phyloP scores from a whole-genome alignment of 139 green algal species.

The Volvox africanus region DNA sequence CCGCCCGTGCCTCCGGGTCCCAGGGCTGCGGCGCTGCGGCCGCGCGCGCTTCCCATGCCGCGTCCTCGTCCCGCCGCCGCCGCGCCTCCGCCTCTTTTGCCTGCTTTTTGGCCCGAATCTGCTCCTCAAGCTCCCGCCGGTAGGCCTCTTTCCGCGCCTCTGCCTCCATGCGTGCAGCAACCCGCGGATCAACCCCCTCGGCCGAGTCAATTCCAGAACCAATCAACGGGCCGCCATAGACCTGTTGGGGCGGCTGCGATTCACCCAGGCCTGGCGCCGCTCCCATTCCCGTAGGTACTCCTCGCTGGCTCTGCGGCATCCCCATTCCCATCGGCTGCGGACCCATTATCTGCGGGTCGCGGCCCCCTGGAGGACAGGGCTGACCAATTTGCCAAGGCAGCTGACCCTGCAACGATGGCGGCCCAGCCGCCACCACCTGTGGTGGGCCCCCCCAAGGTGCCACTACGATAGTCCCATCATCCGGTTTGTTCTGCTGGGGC shows the following conservation, averaged over 20 bases:
- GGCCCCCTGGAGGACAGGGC: not conserved
- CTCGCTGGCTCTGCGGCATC: not conserved
- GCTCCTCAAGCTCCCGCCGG: slow-evolving; percentile 55
- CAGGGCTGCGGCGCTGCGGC: slow-evolving; percentile 23
- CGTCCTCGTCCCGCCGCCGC: slow-evolving; percentile 32
- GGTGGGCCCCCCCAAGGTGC: not conserved
- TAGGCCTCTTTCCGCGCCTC: slow-evolving; percentile 49
- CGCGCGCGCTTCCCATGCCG: slow-evolving; percentile 8
- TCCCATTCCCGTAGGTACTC: not conserved
- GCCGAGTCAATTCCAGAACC: not conserved
- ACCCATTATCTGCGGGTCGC: not conserved
- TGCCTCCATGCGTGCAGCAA: slow-evolving; percentile 10
- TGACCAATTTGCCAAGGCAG: not conserved
- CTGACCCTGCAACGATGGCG: not conserved
- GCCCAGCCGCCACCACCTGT: not conserved
- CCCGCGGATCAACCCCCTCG: not conserved
- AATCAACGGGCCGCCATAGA: not conserved
- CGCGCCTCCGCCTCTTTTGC: slow-evolving; percentile 38
- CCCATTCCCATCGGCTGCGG: slow-evolving; percentile 2
- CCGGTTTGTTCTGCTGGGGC: not conserved
- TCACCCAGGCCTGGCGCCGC: not conserved
- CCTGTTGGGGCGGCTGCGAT: not conserved
- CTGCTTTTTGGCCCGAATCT: slow-evolving; percentile 28
- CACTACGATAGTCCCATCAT: not conserved
- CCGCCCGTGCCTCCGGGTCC: slow-evolving; percentile 17